Evolutionary conservation across 495 filamentous ascomycete genomes (phyloP).

Genomic region (Daldinia bambusicola): DNA sequence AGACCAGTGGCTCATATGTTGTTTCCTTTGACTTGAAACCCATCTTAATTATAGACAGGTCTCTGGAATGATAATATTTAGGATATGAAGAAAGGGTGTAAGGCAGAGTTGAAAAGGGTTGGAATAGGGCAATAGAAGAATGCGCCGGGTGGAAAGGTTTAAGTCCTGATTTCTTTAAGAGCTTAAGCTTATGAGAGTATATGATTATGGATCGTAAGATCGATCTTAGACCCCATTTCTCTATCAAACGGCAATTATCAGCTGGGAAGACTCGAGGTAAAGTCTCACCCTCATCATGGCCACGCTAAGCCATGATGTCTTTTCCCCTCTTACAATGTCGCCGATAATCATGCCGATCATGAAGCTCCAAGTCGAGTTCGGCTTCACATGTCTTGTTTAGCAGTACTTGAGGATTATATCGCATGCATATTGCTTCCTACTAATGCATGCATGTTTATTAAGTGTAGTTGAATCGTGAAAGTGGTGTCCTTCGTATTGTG

Average conservation of each 20-base stretch:
- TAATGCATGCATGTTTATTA: neutral
- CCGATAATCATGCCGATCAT: neutral
- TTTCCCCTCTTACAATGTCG: neutral
- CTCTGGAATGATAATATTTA: neutral
- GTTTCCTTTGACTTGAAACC: neutral
- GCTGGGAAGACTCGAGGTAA: neutral
- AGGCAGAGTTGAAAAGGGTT: neutral
- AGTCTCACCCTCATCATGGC: neutral
- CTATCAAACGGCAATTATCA: neutral
- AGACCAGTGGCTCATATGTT: neutral
- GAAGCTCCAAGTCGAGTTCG: neutral
- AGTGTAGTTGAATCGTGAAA: neutral
- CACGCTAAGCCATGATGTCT: neutral
- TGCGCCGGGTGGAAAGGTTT: neutral
- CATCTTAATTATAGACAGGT: neutral
- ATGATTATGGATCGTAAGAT: neutral
- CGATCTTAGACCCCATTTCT: neutral
- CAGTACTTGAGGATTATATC: neutral
- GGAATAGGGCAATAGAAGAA: neutral
- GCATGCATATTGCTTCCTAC: neutral
- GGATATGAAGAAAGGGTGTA: neutral
- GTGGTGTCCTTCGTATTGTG: neutral
- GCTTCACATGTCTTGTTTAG: neutral
- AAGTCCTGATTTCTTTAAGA: neutral
- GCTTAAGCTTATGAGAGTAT: neutral